A percentile compares a stretch with the other conserved stretches of the same genome.
phyloP scores from a whole-genome alignment of 1,139 yeast species.

The Nakaseomyces uthaithaninus region DNA sequence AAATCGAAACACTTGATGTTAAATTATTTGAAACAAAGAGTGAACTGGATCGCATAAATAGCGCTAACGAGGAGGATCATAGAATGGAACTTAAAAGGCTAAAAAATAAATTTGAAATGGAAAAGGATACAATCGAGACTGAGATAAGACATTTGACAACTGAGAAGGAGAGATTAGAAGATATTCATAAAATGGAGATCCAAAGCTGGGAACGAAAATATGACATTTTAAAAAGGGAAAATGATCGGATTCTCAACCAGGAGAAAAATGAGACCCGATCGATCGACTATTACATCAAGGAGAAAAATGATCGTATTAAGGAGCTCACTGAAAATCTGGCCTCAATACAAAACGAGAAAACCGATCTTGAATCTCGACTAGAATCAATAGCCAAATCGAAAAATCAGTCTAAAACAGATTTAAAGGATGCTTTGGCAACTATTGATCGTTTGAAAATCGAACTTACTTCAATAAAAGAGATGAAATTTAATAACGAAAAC shows the following conservation, averaged over 20 bases:
- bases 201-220: conserved; percentile 5
- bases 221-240: not conserved
- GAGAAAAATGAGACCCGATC: not conserved
- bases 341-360: conserved; percentile 11
- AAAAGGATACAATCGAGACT: conserved; percentile 3
- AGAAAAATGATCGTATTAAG: not conserved
- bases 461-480: conserved; percentile 5
- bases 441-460: conserved; percentile 22
- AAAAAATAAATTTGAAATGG: conserved; percentile 12
- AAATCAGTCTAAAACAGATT: conserved; percentile 21
- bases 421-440: conserved; percentile 17
- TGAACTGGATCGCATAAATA: conserved; percentile 8
- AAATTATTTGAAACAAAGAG: not conserved
- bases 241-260: not conserved
- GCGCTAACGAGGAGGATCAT: conserved; percentile 10
- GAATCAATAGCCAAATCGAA: conserved; percentile 16
- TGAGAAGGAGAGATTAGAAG: conserved; percentile 3
- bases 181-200: conserved; percentile 7
- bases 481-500: conserved; percentile 6
- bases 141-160: conserved; percentile 2
- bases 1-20: conserved; percentile 9
- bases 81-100: conserved; percentile 14
- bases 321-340: conserved; percentile 5
- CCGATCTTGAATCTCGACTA: conserved; percentile 12
- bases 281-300: not conserved